These are phyloP conservation scores for Pseudocercospora macadamiae DNA, from an alignment of 2,329 filamentous ascomycete species.

Conservation along the genomic window DNA sequence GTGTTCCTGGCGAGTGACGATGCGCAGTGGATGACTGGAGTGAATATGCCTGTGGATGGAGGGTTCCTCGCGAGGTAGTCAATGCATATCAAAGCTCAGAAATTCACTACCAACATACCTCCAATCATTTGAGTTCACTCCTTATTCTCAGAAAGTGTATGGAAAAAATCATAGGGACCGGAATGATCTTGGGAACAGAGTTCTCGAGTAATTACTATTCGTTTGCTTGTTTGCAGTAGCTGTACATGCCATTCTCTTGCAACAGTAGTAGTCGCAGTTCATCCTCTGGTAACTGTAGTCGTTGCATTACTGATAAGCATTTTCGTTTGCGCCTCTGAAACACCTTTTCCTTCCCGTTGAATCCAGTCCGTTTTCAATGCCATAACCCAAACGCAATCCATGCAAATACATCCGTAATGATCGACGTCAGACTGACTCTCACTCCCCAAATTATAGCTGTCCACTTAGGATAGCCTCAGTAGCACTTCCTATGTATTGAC, in stretches of 20 bases:
- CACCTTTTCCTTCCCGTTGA: neutral
- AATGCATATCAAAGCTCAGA: no score
- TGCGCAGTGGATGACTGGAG: constrained; percentile 27
- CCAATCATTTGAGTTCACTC: no score
- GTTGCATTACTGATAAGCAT: constrained; percentile 4
- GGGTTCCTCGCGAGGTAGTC: constrained; percentile 15
- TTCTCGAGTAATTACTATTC: no score
- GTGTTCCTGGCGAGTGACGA: constrained; percentile 29
- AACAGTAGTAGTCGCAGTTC: neutral
- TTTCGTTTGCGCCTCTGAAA: neutral
- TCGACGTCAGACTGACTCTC: neutral
- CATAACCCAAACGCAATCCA: neutral
- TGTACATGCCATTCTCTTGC: neutral
- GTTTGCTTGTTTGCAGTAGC: neutral
- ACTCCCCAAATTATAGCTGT: constrained; percentile 37
- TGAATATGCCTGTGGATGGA: constrained; percentile 21
- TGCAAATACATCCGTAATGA: neutral
- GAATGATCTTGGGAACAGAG: no score
- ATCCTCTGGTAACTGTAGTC: neutral
- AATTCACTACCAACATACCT: no score
- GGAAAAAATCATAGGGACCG: no score
- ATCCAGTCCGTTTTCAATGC: neutral
- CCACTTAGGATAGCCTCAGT: constrained; percentile 48
- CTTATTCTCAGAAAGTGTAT: no score
- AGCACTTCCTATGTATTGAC: constrained; percentile 74